Percentiles rank a stretch among this genome's conserved stretches.
Conservation (phyloP, 2,329 filamentous ascomycete genomes). For the Harringtonia lauricola region DNA sequence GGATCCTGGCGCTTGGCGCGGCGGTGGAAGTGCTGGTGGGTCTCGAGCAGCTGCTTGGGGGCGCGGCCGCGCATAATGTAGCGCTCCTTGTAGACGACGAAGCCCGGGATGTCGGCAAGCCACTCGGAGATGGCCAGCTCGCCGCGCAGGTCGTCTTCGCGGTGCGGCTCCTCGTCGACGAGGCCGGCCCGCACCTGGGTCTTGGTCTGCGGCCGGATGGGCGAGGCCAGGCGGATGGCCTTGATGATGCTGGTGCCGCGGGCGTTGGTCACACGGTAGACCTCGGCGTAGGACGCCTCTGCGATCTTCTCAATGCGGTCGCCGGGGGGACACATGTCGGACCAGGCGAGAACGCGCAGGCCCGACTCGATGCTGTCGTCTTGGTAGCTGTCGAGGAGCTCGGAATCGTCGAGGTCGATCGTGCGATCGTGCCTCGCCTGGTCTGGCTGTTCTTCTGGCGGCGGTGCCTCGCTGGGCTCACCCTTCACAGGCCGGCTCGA, state of each 20-base stretch:
- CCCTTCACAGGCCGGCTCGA: too few relatives aligned
- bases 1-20: slow-evolving; percentile 43
- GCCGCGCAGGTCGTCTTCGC: slow-evolving; percentile 41
- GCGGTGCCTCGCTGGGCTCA: too few relatives aligned
- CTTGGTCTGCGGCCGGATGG: slow-evolving; percentile 47
- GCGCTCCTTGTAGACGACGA: slow-evolving; percentile 54
- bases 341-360: slow-evolving; percentile 40
- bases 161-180: slow-evolving; percentile 48
- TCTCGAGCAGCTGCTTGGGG: slow-evolving; percentile 41
- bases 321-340: slow-evolving; percentile 42
- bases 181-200: slow-evolving; percentile 40
- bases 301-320: slow-evolving; percentile 51
- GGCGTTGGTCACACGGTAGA: slow-evolving; percentile 50
- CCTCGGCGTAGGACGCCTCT: slow-evolving; percentile 55
- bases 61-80: slow-evolving; percentile 48
- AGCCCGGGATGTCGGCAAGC: slow-evolving; percentile 52
- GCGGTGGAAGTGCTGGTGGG: slow-evolving; percentile 47
- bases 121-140: slow-evolving; percentile 54
- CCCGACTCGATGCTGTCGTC: slow-evolving; percentile 11
- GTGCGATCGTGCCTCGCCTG: neutral
- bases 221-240: slow-evolving; percentile 47
- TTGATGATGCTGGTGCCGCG: slow-evolving; percentile 55
- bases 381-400: slow-evolving; percentile 3
- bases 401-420: slow-evolving; percentile 2
- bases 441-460: neutral